Base-by-base conservation (phyloP, 768 basidiomycete genomes). In the Lactifluus echinatus region DNA sequence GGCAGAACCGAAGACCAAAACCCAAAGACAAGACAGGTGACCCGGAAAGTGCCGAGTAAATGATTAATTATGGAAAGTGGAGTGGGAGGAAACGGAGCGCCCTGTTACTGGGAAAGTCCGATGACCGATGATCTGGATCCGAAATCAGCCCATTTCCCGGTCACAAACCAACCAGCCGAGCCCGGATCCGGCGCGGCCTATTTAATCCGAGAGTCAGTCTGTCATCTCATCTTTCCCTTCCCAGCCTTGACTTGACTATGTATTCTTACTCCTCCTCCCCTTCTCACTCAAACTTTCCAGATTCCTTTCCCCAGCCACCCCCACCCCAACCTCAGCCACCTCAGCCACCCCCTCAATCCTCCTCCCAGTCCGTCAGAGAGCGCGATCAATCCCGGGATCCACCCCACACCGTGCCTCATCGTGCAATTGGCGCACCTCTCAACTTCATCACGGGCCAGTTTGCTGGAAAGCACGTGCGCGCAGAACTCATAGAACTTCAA, bases 391-490 rank as follows among this genome's bases (percentile, higher is more conserved):
- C 54, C 19, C 59, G 52, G 11, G 55, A 51, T 44, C 45, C 50
- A 53, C 24, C 55, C 28, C 49, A 24, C 17, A 10, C 55, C n/a
- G 34, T 48, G n/a, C 28, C 53, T 37, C 37, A 43, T 44, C 53
- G 53, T 33, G 4, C 12, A 21, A 68, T 70, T 36, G 69, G 69
- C 23, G 52, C 52, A 26, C 66, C 64, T 17, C 64, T 69, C 50
- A 49, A 57, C 19, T 71, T 69, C 28, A 49, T 61, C 21, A 61
- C 61, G 15, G 70, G 70, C 17, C 70, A 69, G 51, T 67, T 69
- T 55, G 56, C 62, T 42, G 70, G 70, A 24, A 64, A 63, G 56
- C 66, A 65, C 8, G 62, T 69, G 24, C 56, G 65, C 19, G 65
- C 65, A 39, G 56, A 66, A 53, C 62, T 58, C 53, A 50, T 61